Percentiles rank a stretch among this genome's conserved stretches.
These are phyloP conservation scores for Vigna angularis DNA, from an alignment of 306 rosid genomes.

Conservation along the genomic window DNA sequence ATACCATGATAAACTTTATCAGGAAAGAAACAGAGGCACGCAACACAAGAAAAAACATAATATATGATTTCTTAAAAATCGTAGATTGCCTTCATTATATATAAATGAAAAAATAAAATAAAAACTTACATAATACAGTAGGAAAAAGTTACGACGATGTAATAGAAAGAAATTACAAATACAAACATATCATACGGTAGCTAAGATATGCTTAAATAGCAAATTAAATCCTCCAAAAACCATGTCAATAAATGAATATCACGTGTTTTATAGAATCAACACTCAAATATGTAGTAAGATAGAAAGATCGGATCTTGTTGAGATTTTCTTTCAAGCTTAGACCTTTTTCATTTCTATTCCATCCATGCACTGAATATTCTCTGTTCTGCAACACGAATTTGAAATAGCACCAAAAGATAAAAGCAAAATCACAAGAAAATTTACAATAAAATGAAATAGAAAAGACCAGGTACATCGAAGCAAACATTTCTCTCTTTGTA, in stretches of 20 bases:
- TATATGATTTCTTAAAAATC: too few species aligned
- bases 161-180: too few species aligned
- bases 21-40: too few species aligned
- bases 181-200: too few species aligned
- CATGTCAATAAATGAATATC: background rate
- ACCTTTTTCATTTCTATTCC: background rate
- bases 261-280: background rate
- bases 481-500: conserved; percentile 35
- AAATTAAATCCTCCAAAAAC: background rate
- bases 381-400: background rate
- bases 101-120: too few species aligned
- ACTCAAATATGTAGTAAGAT: background rate
- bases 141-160: too few species aligned
- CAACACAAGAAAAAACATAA: too few species aligned
- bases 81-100: too few species aligned
- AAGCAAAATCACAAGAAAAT: conserved; percentile 2
- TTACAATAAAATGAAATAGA: background rate
- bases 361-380: background rate
- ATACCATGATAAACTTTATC: too few species aligned
- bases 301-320: background rate
- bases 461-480: background rate
- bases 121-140: too few species aligned
- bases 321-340: background rate
- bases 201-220: background rate
- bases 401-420: background rate